phyloP scores from a whole-genome alignment of 1,284 basidiomycete genomes.

The Kwoniella shivajii region DNA sequence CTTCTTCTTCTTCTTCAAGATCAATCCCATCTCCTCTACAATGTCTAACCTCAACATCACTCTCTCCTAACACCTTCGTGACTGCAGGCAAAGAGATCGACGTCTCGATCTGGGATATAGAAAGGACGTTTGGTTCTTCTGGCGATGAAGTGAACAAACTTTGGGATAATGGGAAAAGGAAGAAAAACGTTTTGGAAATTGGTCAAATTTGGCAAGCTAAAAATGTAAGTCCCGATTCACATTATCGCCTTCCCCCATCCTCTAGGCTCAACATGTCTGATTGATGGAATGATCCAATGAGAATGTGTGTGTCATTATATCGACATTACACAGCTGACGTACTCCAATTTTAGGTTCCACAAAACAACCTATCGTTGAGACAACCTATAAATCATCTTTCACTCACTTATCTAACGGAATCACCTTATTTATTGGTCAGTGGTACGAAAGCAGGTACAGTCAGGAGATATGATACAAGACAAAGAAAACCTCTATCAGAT shows the following conservation, averaged over 20 bases:
- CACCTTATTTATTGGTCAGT: constrained; percentile 60
- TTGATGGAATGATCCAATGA: no score
- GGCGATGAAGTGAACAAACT: neutral
- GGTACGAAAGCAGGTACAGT: constrained; percentile 78
- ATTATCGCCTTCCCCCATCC: no score
- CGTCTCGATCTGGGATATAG: constrained; percentile 76
- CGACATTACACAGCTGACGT: no score
- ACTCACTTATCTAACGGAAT: constrained; percentile 57
- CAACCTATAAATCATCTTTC: constrained; percentile 78
- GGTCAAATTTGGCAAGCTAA: constrained; percentile 57
- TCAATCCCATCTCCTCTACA: constrained; percentile 42
- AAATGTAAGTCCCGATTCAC: constrained; percentile 53
- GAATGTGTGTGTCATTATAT: no score
- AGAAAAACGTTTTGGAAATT: constrained; percentile 67
- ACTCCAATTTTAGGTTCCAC: constrained; percentile 68
- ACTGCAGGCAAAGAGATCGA: constrained; percentile 89
- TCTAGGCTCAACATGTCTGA: no score
- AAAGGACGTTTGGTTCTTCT: constrained; percentile 62
- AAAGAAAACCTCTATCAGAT: constrained; percentile 61
- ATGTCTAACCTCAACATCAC: constrained; percentile 57
- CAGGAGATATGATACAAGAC: constrained; percentile 77
- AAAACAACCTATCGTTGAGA: constrained; percentile 74
- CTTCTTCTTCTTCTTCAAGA: constrained; percentile 14
- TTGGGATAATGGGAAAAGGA: constrained; percentile 61
- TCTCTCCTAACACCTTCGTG: constrained; percentile 64